Evolutionary conservation across 2,329 filamentous ascomycete species (phyloP), one percentile per base, ranked within the genome.

Genomic region (Epichloe glyceriae): DNA sequence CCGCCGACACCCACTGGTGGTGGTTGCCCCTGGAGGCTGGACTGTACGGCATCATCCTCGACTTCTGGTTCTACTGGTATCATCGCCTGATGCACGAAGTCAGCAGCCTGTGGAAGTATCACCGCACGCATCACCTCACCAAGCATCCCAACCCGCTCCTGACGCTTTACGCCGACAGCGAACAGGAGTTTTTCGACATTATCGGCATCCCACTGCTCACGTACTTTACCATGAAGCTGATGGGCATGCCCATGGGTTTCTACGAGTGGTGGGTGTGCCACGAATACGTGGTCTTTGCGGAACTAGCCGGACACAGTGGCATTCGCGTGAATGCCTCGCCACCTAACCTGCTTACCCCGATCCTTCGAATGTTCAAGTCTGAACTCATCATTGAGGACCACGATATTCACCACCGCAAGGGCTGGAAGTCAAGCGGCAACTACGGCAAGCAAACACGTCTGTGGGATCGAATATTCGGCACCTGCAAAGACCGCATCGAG

Each of bases 41-140:
- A 5, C 19, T 33, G 20, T 52, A 52, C 20, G 47, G 26, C 0
- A 44, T 52, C 17, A 46, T 52, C 20, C 51, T 52, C 6, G 51
- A 52, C 33, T 52, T 52, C 34, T 52, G 47, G 33, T 52, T 52
- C 51, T 52, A 52, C 43, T 52, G 51, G 51, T 52, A 52, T 10
- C 51, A 52, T 26, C 14, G 51, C 12, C 38, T 52, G n/a, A 52
- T 52, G 51, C 51, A 52, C 11, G 47, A 52, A 4, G 51, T 52
- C 2, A 7, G 43, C 12, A 14, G 47, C 3, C 44, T 52, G 5
- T 52, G 51, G 51, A 50, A 52, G 38, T 52, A 44, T 11, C 51
- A 52, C 39, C 51, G 51, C 26, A 52, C 51, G 2, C 51, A 52
- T 22, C 51, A 52, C 39, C 47, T 52, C 3, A 52, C 51, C 33